Evolutionary conservation across 352 stramenopile species (phyloP).

Genomic region (Phytophthora crassamura): DNA sequence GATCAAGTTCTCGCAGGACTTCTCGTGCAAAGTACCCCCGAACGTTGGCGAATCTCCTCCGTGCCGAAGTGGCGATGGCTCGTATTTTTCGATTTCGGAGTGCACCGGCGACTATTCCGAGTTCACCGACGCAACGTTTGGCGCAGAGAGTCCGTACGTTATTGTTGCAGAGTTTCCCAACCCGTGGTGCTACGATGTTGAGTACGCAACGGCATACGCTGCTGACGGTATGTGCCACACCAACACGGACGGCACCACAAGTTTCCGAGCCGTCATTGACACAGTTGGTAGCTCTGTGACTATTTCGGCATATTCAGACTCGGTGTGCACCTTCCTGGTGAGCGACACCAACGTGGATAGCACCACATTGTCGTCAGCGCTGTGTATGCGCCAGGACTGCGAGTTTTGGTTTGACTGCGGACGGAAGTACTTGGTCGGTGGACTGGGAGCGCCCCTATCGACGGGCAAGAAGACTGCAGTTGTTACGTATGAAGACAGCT

Average conservation of each 20-base stretch:
- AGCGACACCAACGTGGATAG: conserved; percentile 11
- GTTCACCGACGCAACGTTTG: neutral
- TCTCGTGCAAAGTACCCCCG: neutral
- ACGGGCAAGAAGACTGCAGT: conserved; percentile 9
- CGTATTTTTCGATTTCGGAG: neutral
- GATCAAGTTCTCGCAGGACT: conserved; percentile 11
- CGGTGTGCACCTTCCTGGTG: neutral
- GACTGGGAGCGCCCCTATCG: neutral
- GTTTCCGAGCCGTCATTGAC: conserved; percentile 8
- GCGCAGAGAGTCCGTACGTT: conserved; percentile 6
- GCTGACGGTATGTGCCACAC: conserved; percentile 12
- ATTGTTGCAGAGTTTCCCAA: conserved; percentile 7
- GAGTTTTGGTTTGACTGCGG: conserved; percentile 3
- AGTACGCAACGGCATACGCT: conserved; percentile 7
- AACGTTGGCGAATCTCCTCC: too few relatives aligned
- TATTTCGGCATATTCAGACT: conserved; percentile 8
- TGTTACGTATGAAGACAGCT: conserved; percentile 15
- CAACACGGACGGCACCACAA: conserved; percentile 1
- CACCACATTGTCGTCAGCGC: conserved; percentile 2
- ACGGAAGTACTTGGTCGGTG: conserved; percentile 3
- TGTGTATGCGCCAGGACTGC: conserved; percentile 5
- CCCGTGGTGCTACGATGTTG: conserved; percentile 6
- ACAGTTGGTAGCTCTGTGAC: conserved; percentile 5
- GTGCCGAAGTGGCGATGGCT: neutral
- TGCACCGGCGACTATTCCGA: neutral